A percentile compares a stretch with the other conserved stretches of the same genome.
Evolutionary conservation across 2,329 filamentous ascomycete species (phyloP).

Genomic region (Xylariaceae sp.): DNA sequence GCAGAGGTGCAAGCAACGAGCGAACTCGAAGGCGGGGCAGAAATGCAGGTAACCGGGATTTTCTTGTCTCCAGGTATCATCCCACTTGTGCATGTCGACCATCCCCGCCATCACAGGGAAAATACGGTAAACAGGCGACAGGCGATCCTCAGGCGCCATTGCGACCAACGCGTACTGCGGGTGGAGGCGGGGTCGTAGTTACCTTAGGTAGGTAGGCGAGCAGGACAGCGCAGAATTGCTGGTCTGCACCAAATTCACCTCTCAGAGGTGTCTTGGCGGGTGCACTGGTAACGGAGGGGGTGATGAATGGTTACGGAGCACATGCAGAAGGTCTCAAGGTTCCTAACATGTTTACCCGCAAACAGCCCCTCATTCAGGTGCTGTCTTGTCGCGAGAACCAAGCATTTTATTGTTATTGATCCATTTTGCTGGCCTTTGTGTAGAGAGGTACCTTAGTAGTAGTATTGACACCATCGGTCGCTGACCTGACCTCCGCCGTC

Average conservation of each 20-base stretch:
- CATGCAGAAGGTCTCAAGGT: too few species aligned
- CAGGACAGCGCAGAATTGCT: constrained; percentile 15
- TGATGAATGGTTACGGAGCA: constrained; percentile 1
- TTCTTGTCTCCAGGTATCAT: constrained; percentile 8
- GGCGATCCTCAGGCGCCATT: too few species aligned
- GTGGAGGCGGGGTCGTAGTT: constrained; percentile 6
- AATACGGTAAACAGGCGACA: too few species aligned
- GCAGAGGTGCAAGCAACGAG: not conserved
- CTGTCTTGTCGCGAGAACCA: not conserved
- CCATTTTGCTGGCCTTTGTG: not conserved
- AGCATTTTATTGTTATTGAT: not conserved
- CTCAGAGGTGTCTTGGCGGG: not conserved
- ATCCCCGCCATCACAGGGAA: too few species aligned
- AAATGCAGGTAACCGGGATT: constrained; percentile 5
- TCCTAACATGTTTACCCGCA: too few species aligned
- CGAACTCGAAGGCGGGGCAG: not conserved
- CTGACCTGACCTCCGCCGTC: too few species aligned
- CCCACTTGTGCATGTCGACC: constrained; percentile 1
- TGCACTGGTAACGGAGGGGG: too few species aligned
- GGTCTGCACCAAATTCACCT: constrained; percentile 7
- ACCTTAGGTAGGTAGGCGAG: constrained; percentile 19
- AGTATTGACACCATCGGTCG: constrained; percentile 10
- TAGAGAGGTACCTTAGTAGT: constrained; percentile 17
- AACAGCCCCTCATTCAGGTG: constrained; percentile 26
- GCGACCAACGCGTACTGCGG: too few species aligned